Evolutionary conservation across 2,329 filamentous ascomycete genomes (phyloP).

Genomic region (Kalmusia sp.): DNA sequence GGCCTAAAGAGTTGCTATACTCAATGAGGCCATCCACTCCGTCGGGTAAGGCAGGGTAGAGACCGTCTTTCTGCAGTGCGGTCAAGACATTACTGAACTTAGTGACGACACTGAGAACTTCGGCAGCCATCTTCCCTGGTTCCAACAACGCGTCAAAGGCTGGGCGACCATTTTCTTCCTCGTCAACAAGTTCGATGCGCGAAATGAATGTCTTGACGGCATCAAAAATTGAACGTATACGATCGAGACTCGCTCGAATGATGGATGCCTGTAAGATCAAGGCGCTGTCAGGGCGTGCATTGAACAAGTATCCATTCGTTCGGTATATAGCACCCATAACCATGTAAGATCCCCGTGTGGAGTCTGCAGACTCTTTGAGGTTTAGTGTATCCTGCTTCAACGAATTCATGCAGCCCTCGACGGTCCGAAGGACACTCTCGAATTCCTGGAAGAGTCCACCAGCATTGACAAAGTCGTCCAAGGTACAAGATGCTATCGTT

Average conservation of each 20-base stretch:
- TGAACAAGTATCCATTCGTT: neutral
- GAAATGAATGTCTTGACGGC: conserved; percentile 6
- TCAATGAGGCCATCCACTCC: conserved; percentile 29
- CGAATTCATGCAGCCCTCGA: conserved; percentile 7
- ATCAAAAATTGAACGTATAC: conserved; percentile 13
- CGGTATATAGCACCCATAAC: conserved; percentile 4
- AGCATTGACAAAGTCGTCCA: conserved; percentile 78
- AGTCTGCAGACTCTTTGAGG: conserved; percentile 78
- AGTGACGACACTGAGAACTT: conserved; percentile 23
- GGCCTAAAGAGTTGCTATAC: conserved; percentile 25
- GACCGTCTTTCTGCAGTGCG: conserved; percentile 28
- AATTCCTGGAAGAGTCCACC: conserved; percentile 61
- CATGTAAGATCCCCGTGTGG: conserved; percentile 66
- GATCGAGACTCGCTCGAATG: conserved; percentile 15
- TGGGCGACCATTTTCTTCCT: conserved; percentile 9
- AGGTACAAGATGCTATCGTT: conserved; percentile 77
- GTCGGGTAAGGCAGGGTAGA: conserved; percentile 35
- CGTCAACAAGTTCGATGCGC: conserved; percentile 9
- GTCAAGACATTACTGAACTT: conserved; percentile 31
- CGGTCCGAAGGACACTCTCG: conserved; percentile 5
- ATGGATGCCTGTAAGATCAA: conserved; percentile 10
- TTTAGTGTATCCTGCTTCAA: conserved; percentile 83
- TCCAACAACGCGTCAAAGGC: conserved; percentile 6
- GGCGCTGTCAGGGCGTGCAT: conserved; percentile 14
- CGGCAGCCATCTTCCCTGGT: conserved; percentile 15